Evolutionary conservation across 345 rosid species (phyloP).

Genomic region (Syzygium oleosum): DNA sequence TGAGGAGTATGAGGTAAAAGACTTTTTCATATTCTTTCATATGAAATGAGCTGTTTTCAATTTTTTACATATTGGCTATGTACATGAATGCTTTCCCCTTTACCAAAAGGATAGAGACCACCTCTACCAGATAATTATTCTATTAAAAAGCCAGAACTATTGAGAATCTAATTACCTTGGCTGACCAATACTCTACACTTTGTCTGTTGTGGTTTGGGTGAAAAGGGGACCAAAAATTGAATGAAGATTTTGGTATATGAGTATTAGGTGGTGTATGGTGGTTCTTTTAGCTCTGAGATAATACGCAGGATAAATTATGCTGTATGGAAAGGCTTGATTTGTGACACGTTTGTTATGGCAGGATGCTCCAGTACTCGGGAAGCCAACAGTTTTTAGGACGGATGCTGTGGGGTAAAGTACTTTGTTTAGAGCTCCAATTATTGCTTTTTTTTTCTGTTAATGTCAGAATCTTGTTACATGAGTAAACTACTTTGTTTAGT

Average conservation of each 20-base stretch:
- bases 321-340: background rate
- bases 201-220: background rate
- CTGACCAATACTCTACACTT: background rate
- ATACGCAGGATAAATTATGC: background rate
- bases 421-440: constrained; percentile 1
- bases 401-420: constrained; percentile 55
- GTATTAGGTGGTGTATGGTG: background rate
- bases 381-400: constrained; percentile 53
- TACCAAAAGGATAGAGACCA: background rate
- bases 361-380: constrained; percentile 90
- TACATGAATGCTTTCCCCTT: background rate
- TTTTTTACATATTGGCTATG: background rate
- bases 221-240: background rate
- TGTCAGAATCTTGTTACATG: background rate
- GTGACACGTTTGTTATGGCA: constrained; percentile 20
- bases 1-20: constrained; percentile 86
- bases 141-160: background rate
- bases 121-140: background rate
- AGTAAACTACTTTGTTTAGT: background rate
- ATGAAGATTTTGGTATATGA: background rate
- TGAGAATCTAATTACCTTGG: background rate
- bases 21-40: background rate
- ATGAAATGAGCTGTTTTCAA: background rate
- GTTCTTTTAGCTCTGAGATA: background rate
- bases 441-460: background rate